Base-by-base conservation (phyloP, 2,329 filamentous ascomycete genomes). In the Aschersonia sp. region DNA sequence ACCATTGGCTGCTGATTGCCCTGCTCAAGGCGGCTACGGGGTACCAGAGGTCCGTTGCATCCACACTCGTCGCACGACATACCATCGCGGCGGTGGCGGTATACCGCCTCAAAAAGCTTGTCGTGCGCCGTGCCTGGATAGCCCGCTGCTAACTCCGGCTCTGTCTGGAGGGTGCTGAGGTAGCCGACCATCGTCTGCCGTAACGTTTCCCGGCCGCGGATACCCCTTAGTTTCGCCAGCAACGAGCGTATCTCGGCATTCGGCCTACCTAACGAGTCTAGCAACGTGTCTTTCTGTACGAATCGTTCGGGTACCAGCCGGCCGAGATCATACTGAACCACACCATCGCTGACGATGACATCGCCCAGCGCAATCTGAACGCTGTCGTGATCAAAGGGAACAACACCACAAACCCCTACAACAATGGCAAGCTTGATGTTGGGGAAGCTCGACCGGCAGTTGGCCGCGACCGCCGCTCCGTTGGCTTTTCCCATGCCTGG, bases 401-500 rank as follows among this genome's bases (percentile, higher is more conserved):
- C 42, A 30, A 7, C 42, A n/a, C 42, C 30, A 14, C 14, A 30
- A 22, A 44, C 14, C 9, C 42, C 42, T 7, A 31, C 29, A 14
- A 44, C n/a, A 9, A 44, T 9, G 42, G 14, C 42, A 31, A 44
- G 42, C 14, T 14, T 29, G 14, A 44, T 44, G 6, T 14, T 14
- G 9, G n/a, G 41, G 45, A 60, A 65, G 41, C 59, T 67, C 4
- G 49, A 46, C 0, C 50, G 50, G 14, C 63, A 46, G 29, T 49
- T 49, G 1, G 52, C 39, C 1, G 58, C 54, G 0, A 48, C 52
- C 3, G 11, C 47, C 6, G 58, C 58, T 1, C 57, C 54, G n/a
- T 42, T 53, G 41, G 43, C 32, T 1, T 47, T 51, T 1, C 50
- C 50, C 30, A 51, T 46, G 31, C 47, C 46, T 45, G 55, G 35